A percentile compares a stretch with the other conserved stretches of the same genome.
Conservation (phyloP, 306 rosid species). For the Quercus glauca region DNA sequence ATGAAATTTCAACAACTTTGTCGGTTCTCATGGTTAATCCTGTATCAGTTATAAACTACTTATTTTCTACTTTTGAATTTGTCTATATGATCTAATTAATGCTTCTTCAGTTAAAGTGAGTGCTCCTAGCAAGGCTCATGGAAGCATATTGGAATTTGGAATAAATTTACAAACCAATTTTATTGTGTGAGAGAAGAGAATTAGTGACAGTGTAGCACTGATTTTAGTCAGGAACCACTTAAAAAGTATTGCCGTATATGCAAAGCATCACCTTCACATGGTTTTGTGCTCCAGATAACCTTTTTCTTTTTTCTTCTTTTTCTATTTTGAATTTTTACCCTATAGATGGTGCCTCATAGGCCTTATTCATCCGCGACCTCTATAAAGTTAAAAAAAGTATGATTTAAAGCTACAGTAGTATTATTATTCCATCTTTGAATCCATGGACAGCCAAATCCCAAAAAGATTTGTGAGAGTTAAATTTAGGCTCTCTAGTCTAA, state of each 20-base stretch:
- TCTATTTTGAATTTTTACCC: neutral
- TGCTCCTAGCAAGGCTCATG: neutral
- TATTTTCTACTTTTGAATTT: too few species aligned
- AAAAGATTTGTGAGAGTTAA: constrained; percentile 13
- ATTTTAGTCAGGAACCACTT: constrained; percentile 17
- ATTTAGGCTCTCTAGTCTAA: constrained; percentile 1
- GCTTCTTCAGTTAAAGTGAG: neutral
- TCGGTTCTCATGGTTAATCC: too few species aligned
- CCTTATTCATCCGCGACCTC: constrained; percentile 20
- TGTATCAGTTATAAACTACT: too few species aligned
- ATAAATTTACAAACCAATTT: neutral
- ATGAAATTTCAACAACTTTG: too few species aligned
- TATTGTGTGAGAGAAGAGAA: neutral
- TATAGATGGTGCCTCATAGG: constrained; percentile 38
- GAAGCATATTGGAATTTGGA: neutral
- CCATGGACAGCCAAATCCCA: constrained; percentile 30
- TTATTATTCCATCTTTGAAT: constrained; percentile 28
- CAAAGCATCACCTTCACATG: constrained; percentile 48
- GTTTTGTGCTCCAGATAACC: constrained; percentile 26
- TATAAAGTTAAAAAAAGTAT: neutral
- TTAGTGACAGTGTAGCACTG: neutral
- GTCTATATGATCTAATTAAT: neutral
- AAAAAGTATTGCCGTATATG: constrained; percentile 7
- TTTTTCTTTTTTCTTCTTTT: neutral
- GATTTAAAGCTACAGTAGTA: constrained; percentile 1